Evolutionary conservation across 2,329 filamentous ascomycete species (phyloP).

Genomic region (Arthrobotrys sphaeroides): DNA sequence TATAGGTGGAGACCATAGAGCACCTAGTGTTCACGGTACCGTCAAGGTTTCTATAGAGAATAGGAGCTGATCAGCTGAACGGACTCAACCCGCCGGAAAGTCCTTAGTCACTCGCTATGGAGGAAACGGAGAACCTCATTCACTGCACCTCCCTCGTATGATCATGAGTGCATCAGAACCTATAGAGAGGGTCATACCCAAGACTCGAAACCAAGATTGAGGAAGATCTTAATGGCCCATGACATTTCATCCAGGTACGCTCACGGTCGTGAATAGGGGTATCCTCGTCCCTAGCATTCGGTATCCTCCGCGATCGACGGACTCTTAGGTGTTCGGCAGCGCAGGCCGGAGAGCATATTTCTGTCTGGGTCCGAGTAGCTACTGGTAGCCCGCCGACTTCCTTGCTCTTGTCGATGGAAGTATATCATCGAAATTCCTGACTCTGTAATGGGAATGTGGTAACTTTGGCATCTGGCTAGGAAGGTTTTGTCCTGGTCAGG

Average conservation of each 20-base stretch:
- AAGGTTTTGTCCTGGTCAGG: too few relatives aligned
- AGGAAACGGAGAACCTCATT: neutral
- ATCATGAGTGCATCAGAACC: neutral
- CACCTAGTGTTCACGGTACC: neutral
- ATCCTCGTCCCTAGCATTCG: neutral
- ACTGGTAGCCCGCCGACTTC: too few relatives aligned
- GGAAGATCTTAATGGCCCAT: neutral
- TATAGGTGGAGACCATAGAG: constrained; percentile 4
- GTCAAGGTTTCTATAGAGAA: too few relatives aligned
- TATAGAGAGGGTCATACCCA: neutral
- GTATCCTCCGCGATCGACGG: constrained; percentile 27
- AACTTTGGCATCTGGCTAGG: neutral
- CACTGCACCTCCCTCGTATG: neutral
- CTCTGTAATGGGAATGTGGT: neutral
- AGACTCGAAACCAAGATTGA: constrained; percentile 9
- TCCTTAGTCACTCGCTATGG: neutral
- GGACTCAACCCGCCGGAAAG: neutral
- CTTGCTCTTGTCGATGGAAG: too few relatives aligned
- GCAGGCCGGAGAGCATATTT: constrained; percentile 2
- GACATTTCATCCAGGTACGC: neutral
- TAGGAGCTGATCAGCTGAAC: neutral
- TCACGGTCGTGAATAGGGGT: neutral
- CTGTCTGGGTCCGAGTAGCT: too few relatives aligned
- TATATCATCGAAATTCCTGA: neutral
- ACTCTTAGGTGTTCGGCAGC: neutral